These are phyloP conservation scores for Allomyces arbusculus DNA, from an alignment of 192 early-diverging fungal species.

Conservation along the genomic window DNA sequence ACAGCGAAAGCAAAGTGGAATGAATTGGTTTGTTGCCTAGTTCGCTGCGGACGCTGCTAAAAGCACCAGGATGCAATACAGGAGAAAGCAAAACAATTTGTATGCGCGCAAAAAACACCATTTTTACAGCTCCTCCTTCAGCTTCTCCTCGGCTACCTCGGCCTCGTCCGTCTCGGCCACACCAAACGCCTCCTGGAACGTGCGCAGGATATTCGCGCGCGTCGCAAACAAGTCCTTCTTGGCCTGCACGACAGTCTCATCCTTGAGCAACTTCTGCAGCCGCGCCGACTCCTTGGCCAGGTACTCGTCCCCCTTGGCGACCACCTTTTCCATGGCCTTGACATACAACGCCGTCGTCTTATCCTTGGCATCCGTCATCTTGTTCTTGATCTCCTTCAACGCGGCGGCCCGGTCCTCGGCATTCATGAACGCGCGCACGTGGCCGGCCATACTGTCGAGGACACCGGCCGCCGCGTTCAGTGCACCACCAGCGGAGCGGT, in stretches of 20 bases:
- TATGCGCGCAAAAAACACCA: not conserved
- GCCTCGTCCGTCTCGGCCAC: not conserved
- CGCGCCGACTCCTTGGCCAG: constrained; percentile 57
- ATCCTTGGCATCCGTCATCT: constrained; percentile 10
- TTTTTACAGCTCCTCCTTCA: not conserved
- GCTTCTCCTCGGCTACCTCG: not conserved
- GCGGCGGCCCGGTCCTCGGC: constrained; percentile 13
- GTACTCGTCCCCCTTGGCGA: constrained; percentile 41
- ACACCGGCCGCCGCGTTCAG: constrained; percentile 35
- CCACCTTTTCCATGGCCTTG: constrained; percentile 80
- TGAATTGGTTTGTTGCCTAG: too few species aligned
- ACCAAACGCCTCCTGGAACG: constrained; percentile 7
- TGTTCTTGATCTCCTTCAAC: constrained; percentile 23
- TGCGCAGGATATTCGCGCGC: constrained; percentile 62
- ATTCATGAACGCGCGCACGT: not conserved
- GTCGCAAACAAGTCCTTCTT: constrained; percentile 73
- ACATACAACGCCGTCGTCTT: constrained; percentile 59
- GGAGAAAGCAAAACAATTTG: too few species aligned
- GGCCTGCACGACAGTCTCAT: constrained; percentile 37
- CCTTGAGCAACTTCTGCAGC: constrained; percentile 52
- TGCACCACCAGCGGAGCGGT: constrained; percentile 50
- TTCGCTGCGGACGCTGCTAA: too few species aligned
- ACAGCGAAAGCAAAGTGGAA: not conserved
- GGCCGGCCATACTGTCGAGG: constrained; percentile 7
- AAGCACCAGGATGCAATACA: too few species aligned